Base-by-base conservation (phyloP, 176 grass and related monocot genomes). In the Bromus sterilis region DNA sequence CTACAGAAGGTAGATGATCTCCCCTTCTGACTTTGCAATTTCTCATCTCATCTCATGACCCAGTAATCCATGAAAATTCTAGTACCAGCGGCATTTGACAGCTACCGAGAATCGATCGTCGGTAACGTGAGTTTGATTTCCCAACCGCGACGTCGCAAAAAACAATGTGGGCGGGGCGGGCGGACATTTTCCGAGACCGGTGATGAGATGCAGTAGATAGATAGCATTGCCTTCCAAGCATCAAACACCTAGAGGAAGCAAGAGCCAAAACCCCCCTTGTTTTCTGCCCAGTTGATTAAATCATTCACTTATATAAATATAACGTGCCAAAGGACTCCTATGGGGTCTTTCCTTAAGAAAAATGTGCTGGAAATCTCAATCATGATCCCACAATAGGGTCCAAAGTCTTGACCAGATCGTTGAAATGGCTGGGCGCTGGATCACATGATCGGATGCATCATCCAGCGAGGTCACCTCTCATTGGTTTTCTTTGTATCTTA, bases 361-460 rank as follows among this genome's bases (percentile, higher is more conserved):
- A 83, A 75, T 61, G 67, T 86, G 66, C n/a, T 10, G 29, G 58
- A 83, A 90, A 86, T 74, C 48, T 43, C 69, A 41, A 46, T 77
- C 20, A 57, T 42, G 79, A 83, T 86, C 66, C 83, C 35, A 63
- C 78, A 75, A 37, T 40, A 53, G 33, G 83, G 80, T 71, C 86
- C 83, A 75, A 84, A 90, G 51, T 37, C 84, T 87, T 87, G 83
- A 92, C 87, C 57, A 81, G 18, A 89, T 89, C 87, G 86, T 92
- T 92, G 87, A 92, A 89, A 89, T 60, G 68, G 85, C 49, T 77
- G 77, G 36, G 37, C 63, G 40, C 76, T 66, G 48, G 48, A 20
- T 21, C 76, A 73, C 83, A 78, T 87, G 76, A 66, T 72, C 68
- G 40, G 68, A 72, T 86, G 56, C 83, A 33, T 71, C 79, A 80